Evolutionary conservation across 768 basidiomycete species (phyloP).

Genomic region (Dioszegia aurantiaca): DNA sequence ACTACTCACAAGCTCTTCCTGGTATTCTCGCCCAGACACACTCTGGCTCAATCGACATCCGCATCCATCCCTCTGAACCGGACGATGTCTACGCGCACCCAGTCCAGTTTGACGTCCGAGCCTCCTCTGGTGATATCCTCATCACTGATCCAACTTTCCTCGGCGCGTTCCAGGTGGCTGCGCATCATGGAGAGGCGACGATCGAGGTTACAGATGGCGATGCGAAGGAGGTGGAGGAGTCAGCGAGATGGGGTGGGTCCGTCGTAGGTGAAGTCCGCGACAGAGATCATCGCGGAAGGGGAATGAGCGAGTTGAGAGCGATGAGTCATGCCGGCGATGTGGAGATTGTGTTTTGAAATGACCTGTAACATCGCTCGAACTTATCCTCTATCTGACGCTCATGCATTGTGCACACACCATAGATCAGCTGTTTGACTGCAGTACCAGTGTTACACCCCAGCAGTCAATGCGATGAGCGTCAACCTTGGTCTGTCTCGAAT

Average conservation of each 20-base stretch:
- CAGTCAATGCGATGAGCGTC: no score
- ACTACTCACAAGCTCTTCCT: background rate
- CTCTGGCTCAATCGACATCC: background rate
- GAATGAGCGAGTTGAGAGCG: background rate
- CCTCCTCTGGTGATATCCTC: background rate
- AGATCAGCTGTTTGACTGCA: no score
- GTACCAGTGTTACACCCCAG: no score
- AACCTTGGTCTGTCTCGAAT: no score
- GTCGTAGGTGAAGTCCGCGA: background rate
- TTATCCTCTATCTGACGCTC: no score
- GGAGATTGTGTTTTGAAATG: no score
- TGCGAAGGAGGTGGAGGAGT: background rate
- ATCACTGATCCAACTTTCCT: conserved; percentile 1
- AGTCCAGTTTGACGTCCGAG: background rate
- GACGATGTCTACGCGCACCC: background rate
- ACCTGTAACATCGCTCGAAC: no score
- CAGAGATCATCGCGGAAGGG: background rate
- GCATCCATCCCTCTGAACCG: background rate
- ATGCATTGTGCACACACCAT: no score
- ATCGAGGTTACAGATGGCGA: background rate
- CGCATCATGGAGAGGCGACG: background rate
- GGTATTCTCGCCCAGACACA: background rate
- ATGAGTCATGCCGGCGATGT: no score
- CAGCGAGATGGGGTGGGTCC: background rate
- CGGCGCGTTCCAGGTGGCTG: background rate